Percentiles rank a stretch among this genome's conserved stretches.
Conservation (phyloP, 805 yeast genomes). For the Lipomyces mesembrius region DNA sequence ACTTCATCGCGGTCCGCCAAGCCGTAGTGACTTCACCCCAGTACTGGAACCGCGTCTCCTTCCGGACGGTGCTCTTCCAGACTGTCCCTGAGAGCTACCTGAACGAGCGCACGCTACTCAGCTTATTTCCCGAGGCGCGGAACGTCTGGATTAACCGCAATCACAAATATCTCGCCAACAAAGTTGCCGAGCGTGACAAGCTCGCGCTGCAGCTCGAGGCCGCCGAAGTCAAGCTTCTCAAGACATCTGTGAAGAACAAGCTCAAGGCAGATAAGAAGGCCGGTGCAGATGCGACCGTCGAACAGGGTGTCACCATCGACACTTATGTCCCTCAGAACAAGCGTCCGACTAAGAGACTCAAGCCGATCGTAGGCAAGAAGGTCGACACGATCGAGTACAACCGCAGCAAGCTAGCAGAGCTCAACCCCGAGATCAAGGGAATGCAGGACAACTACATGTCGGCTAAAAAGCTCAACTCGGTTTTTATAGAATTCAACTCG, state of each 20-base stretch:
- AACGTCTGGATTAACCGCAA: constrained; percentile 80
- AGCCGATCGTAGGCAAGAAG: constrained; percentile 75
- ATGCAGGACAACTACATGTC: constrained; percentile 61
- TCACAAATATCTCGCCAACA: constrained; percentile 56
- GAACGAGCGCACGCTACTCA: constrained; percentile 71
- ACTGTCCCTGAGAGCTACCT: constrained; percentile 77
- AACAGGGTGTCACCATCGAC: constrained; percentile 12
- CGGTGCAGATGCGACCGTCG: constrained; percentile 42
- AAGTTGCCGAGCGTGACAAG: constrained; percentile 62
- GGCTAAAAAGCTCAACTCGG: constrained; percentile 72
- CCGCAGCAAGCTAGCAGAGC: constrained; percentile 65
- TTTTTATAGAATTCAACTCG: constrained; percentile 77
- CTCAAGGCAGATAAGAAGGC: constrained; percentile 68
- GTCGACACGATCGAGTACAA: constrained; percentile 82
- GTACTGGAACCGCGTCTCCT: constrained; percentile 72
- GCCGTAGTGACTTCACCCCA: constrained; percentile 81
- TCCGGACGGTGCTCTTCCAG: constrained; percentile 83
- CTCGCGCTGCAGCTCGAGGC: constrained; percentile 68
- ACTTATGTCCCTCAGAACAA: constrained; percentile 69
- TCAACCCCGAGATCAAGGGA: constrained; percentile 66
- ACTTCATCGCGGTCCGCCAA: constrained; percentile 74
- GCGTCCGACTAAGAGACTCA: constrained; percentile 80
- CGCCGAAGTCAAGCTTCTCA: constrained; percentile 63
- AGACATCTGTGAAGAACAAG: constrained; percentile 65
- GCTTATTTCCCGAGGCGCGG: constrained; percentile 80